A percentile compares a stretch with the other conserved stretches of the same genome.
Conservation (phyloP, 179 eudicot species). For the Nepenthes alata region DNA sequence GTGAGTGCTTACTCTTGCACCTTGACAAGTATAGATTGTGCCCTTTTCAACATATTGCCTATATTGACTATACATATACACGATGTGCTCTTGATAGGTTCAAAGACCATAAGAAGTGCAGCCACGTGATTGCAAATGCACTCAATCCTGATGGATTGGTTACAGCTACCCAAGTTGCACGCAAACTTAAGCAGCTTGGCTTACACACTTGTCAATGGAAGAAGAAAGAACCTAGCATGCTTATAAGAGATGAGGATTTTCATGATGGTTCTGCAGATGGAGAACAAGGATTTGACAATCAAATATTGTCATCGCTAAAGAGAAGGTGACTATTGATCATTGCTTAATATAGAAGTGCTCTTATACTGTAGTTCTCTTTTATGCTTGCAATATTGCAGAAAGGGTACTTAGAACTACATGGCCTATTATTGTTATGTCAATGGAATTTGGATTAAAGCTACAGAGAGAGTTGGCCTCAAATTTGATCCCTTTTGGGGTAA, state of each 20-base stretch:
- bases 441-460: neutral
- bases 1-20: conserved; percentile 33
- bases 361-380: neutral
- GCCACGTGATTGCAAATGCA: conserved; percentile 81
- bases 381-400: neutral
- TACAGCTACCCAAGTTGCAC: conserved; percentile 77
- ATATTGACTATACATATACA: neutral
- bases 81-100: conserved; percentile 39
- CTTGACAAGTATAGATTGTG: neutral
- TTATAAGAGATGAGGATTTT: conserved; percentile 30
- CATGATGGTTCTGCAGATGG: conserved; percentile 23
- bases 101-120: conserved; percentile 84
- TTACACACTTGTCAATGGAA: conserved; percentile 35
- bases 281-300: conserved; percentile 47
- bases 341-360: neutral
- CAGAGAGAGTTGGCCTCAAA: neutral
- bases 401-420: neutral
- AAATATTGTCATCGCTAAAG: conserved; percentile 37
- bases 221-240: conserved; percentile 21
- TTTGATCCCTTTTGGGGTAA: neutral
- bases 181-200: conserved; percentile 86
- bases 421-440: neutral
- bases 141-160: conserved; percentile 51
- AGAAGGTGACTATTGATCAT: conserved; percentile 39
- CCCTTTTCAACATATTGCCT: neutral